phyloP scores from a whole-genome alignment of 1,284 basidiomycete genomes.

The Peniophora sp. region DNA sequence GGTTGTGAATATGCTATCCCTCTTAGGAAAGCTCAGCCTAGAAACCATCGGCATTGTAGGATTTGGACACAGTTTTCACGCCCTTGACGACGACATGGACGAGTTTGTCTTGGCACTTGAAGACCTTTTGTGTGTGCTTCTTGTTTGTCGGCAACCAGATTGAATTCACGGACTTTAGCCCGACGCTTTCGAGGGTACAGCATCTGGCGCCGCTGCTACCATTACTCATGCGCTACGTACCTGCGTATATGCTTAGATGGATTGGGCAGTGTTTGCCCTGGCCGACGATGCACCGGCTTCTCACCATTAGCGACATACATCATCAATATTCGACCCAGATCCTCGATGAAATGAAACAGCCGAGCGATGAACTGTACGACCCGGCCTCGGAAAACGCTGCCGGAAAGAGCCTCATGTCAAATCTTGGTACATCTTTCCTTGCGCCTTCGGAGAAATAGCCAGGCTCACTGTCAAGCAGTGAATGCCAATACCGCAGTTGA shows the following conservation, averaged over 20 bases:
- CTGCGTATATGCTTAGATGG: background rate
- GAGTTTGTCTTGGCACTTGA: constrained; percentile 40
- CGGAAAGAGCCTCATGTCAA: background rate
- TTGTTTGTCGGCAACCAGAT: background rate
- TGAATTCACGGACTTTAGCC: background rate
- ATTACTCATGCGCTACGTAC: background rate
- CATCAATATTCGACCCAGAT: background rate
- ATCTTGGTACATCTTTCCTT: background rate
- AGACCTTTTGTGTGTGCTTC: constrained; percentile 33
- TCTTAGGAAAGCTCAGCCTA: constrained; percentile 42
- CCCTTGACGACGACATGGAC: constrained; percentile 35
- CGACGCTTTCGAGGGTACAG: background rate
- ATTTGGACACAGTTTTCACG: constrained; percentile 45
- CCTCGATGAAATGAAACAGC: background rate
- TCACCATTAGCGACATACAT: background rate
- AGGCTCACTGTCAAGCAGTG: background rate
- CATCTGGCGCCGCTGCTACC: background rate
- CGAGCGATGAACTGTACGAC: background rate
- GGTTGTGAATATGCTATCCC: constrained; percentile 39
- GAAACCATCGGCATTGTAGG: constrained; percentile 42
- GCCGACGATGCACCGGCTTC: background rate
- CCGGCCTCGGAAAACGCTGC: background rate
- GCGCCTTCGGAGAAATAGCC: background rate
- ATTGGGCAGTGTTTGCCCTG: background rate
- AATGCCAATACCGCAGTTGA: constrained; percentile 5